phyloP scores from a whole-genome alignment of 768 basidiomycete species.

The Krasilnikovozyma curviuscula region DNA sequence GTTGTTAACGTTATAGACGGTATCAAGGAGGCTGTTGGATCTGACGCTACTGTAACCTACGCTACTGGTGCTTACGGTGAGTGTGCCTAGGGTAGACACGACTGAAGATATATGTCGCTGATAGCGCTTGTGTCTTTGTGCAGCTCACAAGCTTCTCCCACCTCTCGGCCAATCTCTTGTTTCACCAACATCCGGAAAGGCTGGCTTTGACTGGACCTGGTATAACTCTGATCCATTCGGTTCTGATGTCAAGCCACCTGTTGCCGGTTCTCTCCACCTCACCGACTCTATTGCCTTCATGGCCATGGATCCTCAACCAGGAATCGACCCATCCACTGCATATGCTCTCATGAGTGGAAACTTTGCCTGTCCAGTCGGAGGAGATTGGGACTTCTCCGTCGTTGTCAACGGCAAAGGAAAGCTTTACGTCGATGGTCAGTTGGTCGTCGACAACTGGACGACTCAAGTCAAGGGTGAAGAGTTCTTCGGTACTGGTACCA shows the following conservation, averaged over 20 bases:
- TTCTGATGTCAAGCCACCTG: neutral
- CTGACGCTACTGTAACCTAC: constrained; percentile 2
- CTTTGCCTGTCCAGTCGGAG: neutral
- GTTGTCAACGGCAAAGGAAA: neutral
- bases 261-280: no score
- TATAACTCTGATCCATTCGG: no score
- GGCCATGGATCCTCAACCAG: neutral
- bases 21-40: neutral
- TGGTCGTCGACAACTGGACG: no score
- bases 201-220: neutral
- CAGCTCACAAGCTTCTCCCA: neutral
- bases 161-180: neutral
- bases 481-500: no score
- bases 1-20: neutral
- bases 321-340: no score
- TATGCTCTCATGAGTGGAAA: neutral
- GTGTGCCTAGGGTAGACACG: neutral
- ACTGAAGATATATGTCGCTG: neutral
- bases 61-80: constrained; percentile 3
- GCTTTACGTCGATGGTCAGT: neutral
- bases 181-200: neutral
- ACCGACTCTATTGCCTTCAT: neutral
- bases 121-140: no score
- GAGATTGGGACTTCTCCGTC: neutral
- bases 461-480: no score